Percentiles rank a stretch among this genome's conserved stretches.
Conservation (phyloP, 2,329 filamentous ascomycete species). For the Colletotrichum paranaense region DNA sequence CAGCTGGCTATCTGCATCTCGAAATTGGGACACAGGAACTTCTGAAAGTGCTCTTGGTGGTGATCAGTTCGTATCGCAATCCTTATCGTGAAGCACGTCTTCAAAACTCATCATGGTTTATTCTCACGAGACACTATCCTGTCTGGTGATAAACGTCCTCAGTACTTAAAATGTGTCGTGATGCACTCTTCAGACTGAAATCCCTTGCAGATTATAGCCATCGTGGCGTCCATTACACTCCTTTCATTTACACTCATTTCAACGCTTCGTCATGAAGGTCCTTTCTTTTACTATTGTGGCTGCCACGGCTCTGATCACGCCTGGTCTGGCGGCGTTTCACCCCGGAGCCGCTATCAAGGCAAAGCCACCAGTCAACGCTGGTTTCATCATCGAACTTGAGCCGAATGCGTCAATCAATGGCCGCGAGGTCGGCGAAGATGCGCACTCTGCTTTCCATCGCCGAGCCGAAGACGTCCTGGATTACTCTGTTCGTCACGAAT, state of each 20-base stretch:
- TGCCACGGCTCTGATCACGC: not conserved
- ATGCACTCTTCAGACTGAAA: no score
- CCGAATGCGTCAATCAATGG: constrained; percentile 11
- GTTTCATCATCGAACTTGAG: constrained; percentile 28
- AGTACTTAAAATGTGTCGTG: not conserved
- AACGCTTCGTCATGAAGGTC: constrained; percentile 3
- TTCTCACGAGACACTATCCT: not conserved
- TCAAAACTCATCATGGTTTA: not conserved
- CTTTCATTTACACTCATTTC: constrained; percentile 1
- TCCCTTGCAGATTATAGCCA: not conserved
- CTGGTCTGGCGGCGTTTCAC: not conserved
- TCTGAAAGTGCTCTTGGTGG: not conserved
- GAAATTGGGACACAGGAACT: not conserved
- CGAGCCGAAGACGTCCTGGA: constrained; percentile 25
- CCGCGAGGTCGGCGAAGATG: constrained; percentile 1
- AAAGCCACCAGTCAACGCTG: not conserved
- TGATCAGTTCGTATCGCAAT: constrained; percentile 11
- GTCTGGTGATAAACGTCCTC: not conserved
- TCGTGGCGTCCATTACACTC: not conserved
- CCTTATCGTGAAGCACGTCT: constrained; percentile 24
- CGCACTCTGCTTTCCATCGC: constrained; percentile 24
- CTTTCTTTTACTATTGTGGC: not conserved
- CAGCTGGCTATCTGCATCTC: not conserved
- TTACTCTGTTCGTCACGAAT: constrained; percentile 30
- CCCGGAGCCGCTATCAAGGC: constrained; percentile 7